These are phyloP conservation scores for Oryza glaberrima DNA, from an alignment of 176 grass and related monocot species.

Conservation along the genomic window DNA sequence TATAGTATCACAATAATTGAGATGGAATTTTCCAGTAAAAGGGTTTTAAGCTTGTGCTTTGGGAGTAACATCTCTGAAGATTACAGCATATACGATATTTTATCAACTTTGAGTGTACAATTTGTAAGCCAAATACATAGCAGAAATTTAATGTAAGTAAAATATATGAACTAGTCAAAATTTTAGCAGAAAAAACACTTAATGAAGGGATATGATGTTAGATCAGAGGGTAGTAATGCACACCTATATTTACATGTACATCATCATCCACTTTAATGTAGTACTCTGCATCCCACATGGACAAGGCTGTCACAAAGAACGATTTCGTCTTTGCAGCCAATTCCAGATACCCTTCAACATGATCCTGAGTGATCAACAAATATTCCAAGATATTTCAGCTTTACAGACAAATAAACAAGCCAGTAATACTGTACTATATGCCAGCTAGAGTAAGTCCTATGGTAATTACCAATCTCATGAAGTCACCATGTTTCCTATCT, in stretches of 20 bases:
- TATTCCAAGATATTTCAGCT: slow-evolving; percentile 17
- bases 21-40: not conserved
- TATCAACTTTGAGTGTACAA: not conserved
- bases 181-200: not conserved
- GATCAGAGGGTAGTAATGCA: not conserved
- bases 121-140: not conserved
- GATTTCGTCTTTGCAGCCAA: slow-evolving; percentile 84
- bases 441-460: not conserved
- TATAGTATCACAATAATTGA: not conserved
- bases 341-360: slow-evolving; percentile 93
- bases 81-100: not conserved
- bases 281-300: slow-evolving; percentile 95
- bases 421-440: not conserved
- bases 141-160: not conserved
- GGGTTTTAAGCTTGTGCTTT: not conserved
- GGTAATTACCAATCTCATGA: slow-evolving; percentile 80
- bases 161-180: not conserved
- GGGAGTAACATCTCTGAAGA: not conserved
- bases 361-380: slow-evolving; percentile 60
- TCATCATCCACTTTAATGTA: slow-evolving; percentile 96
- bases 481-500: slow-evolving; percentile 79
- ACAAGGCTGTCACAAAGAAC: slow-evolving; percentile 75
- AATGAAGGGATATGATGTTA: not conserved
- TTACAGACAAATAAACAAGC: not conserved
- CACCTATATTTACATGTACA: slow-evolving; percentile 99